Evolutionary conservation across 2,329 filamentous ascomycete species (phyloP).

Genomic region (Botrytis cinerea): DNA sequence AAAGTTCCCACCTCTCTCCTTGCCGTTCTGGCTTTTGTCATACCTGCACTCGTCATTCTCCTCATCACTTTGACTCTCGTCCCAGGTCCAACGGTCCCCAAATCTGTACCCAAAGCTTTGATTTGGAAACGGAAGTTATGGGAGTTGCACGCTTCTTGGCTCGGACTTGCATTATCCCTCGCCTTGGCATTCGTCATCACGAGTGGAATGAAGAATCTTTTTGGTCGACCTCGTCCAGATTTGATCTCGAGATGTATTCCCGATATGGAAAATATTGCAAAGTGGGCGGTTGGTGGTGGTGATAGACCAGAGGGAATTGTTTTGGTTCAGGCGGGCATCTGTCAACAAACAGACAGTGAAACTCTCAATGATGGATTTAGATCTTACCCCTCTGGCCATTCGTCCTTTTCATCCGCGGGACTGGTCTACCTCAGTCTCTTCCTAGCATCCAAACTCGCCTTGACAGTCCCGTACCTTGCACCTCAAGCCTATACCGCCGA

Average conservation of each 20-base stretch:
- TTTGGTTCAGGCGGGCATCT: slow-evolving; percentile 76
- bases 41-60: slow-evolving; percentile 68
- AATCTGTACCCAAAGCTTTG: slow-evolving; percentile 61
- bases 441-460: slow-evolving; percentile 78
- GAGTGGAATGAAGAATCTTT: slow-evolving; percentile 77
- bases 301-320: slow-evolving; percentile 50
- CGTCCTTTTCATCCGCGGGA: slow-evolving; percentile 75
- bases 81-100: slow-evolving; percentile 68
- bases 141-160: slow-evolving; percentile 85
- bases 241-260: slow-evolving; percentile 72
- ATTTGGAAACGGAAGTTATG: slow-evolving; percentile 83
- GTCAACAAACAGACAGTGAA: slow-evolving; percentile 61
- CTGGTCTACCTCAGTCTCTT: slow-evolving; percentile 85
- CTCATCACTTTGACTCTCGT: slow-evolving; percentile 69
- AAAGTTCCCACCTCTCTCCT: slow-evolving; percentile 70
- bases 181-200: slow-evolving; percentile 78
- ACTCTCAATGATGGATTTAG: slow-evolving; percentile 79
- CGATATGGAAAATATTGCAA: slow-evolving; percentile 62
- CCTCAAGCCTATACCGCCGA: slow-evolving; percentile 51
- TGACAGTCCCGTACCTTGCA: slow-evolving; percentile 70
- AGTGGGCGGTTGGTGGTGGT: slow-evolving; percentile 65
- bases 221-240: slow-evolving; percentile 66
- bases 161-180: slow-evolving; percentile 75
- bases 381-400: slow-evolving; percentile 78
- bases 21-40: slow-evolving; percentile 60